Conservation (phyloP, 768 basidiomycete species). For the Boletales sp. region DNA sequence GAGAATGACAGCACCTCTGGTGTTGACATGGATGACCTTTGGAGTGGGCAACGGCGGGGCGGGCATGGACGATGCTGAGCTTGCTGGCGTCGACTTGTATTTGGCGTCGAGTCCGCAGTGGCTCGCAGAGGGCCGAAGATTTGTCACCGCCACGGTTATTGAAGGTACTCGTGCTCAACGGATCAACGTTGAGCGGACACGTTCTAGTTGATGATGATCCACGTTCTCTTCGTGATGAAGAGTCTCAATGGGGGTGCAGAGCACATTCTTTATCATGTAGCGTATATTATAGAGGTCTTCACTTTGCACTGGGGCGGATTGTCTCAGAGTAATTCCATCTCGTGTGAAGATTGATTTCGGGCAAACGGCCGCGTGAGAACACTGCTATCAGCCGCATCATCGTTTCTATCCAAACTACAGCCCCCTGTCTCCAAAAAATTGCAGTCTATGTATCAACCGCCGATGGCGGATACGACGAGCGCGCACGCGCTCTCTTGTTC, state of each 20-base stretch:
- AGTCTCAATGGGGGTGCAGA: too few species aligned
- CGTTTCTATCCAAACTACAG: slow-evolving; percentile 1
- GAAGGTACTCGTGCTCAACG: not conserved
- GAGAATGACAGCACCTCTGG: slow-evolving; percentile 88
- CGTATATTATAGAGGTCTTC: too few species aligned
- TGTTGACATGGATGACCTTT: slow-evolving; percentile 91
- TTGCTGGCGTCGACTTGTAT: slow-evolving; percentile 10
- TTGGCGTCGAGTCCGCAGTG: slow-evolving; percentile 10
- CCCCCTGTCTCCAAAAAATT: not conserved
- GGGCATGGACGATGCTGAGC: slow-evolving; percentile 33
- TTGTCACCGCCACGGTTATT: slow-evolving; percentile 14
- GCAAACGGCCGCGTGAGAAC: slow-evolving; percentile 10
- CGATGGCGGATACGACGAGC: slow-evolving; percentile 88
- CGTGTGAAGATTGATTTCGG: not conserved
- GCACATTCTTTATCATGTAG: too few species aligned
- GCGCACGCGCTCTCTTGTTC: slow-evolving; percentile 85
- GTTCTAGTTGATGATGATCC: slow-evolving; percentile 1
- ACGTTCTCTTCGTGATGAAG: not conserved
- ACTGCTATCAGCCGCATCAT: slow-evolving; percentile 1
- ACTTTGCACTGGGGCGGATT: not conserved
- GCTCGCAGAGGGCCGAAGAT: slow-evolving; percentile 7
- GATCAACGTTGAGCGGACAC: slow-evolving; percentile 4
- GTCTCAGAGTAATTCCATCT: slow-evolving; percentile 5
- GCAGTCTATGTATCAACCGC: slow-evolving; percentile 40
- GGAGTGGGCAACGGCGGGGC: slow-evolving; percentile 72